Evolutionary conservation across 2,329 filamentous ascomycete species (phyloP).

Genomic region (Tolypocladium tropicale): DNA sequence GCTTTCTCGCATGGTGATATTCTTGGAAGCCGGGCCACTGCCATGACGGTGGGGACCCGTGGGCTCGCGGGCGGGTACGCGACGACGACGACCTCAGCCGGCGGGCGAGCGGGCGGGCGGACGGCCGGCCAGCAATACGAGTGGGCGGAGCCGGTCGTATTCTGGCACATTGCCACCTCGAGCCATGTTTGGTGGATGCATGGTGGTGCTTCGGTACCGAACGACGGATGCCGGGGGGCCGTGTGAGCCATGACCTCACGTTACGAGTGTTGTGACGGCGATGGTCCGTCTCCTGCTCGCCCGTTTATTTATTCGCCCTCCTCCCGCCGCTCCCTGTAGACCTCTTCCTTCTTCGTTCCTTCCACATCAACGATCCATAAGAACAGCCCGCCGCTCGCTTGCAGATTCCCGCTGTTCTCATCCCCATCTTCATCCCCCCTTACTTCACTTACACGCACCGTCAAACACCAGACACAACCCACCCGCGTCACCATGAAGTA

Average conservation of each 20-base stretch:
- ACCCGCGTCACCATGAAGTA: background rate
- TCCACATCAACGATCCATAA: too few relatives aligned
- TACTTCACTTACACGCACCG: too few relatives aligned
- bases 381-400: background rate
- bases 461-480: background rate
- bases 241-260: background rate
- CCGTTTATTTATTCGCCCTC: background rate
- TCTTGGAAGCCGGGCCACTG: background rate
- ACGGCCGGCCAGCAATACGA: background rate
- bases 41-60: background rate
- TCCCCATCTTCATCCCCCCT: too few relatives aligned
- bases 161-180: too few relatives aligned
- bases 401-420: background rate
- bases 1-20: background rate
- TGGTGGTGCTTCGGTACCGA: too few relatives aligned
- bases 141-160: too few relatives aligned
- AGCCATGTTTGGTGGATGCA: too few relatives aligned
- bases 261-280: too few relatives aligned
- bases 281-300: too few relatives aligned
- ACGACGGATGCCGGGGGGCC: too few relatives aligned
- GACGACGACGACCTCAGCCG: background rate
- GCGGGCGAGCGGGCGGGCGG: too few relatives aligned
- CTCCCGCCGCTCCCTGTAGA: background rate
- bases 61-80: background rate
- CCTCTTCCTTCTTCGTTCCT: too few relatives aligned